A percentile compares a stretch with the other conserved stretches of the same genome.
Conservation (phyloP, 768 basidiomycete species). For the Trametes gibbosa region DNA sequence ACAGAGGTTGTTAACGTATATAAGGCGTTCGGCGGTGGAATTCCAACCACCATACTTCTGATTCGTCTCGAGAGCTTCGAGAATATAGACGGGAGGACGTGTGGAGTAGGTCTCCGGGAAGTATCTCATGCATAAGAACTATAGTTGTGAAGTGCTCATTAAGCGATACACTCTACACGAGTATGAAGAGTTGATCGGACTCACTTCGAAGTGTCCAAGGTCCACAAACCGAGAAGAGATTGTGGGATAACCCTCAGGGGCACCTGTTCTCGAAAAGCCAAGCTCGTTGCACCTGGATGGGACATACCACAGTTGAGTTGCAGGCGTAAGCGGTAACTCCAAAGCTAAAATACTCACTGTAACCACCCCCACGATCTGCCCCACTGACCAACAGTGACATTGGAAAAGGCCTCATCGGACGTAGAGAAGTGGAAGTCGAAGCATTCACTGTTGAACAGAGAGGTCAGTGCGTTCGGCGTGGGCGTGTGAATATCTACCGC, state of each 20-base stretch:
- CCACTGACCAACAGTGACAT: slow-evolving; percentile 44
- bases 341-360: slow-evolving; percentile 44
- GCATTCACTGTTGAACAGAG: too few species aligned
- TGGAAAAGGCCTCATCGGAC: too few species aligned
- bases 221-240: slow-evolving; percentile 49
- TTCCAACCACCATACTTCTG: slow-evolving; percentile 57
- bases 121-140: slow-evolving; percentile 60
- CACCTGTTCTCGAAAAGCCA: slow-evolving; percentile 42
- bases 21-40: slow-evolving; percentile 52
- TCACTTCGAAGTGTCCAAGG: too few species aligned
- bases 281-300: slow-evolving; percentile 66
- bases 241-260: slow-evolving; percentile 35
- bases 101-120: slow-evolving; percentile 54
- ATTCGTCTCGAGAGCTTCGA: slow-evolving; percentile 44
- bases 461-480: too few species aligned
- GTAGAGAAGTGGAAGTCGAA: too few species aligned
- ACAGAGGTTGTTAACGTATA: slow-evolving; percentile 70
- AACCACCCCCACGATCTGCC: slow-evolving; percentile 72
- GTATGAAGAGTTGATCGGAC: too few species aligned
- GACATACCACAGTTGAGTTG: too few species aligned
- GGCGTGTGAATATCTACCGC: too few species aligned
- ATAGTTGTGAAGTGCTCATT: too few species aligned
- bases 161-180: too few species aligned
- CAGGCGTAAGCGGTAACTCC: too few species aligned
- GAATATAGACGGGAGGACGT: slow-evolving; percentile 12